phyloP scores from a whole-genome alignment of 192 early-diverging fungal genomes.

The Umbelopsis sp. region DNA sequence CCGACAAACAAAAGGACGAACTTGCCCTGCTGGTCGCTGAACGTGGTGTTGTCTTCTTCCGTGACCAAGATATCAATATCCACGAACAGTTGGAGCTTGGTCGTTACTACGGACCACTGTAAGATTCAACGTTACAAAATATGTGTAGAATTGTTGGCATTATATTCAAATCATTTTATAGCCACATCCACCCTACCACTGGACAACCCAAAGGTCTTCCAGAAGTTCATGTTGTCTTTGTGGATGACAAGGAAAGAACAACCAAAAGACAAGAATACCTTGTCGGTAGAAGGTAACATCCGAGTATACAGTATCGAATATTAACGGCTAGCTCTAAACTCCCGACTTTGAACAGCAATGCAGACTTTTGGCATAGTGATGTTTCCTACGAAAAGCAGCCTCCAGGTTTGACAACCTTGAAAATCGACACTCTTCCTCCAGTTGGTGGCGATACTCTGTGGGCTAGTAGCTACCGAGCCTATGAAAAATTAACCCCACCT shows the following conservation, averaged over 20 bases:
- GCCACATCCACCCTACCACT: slow-evolving; percentile 30
- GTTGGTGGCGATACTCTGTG: slow-evolving; percentile 40
- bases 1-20: slow-evolving; percentile 62
- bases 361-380: slow-evolving; percentile 52
- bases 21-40: slow-evolving; percentile 65
- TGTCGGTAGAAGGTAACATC: slow-evolving; percentile 27
- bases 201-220: slow-evolving; percentile 31
- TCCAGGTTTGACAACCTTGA: slow-evolving; percentile 54
- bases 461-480: slow-evolving; percentile 32
- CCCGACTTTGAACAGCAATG: neutral
- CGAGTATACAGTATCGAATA: slow-evolving; percentile 29
- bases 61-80: slow-evolving; percentile 63
- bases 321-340: no score
- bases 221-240: slow-evolving; percentile 22
- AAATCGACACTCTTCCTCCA: slow-evolving; percentile 49
- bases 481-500: slow-evolving; percentile 31
- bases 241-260: slow-evolving; percentile 11
- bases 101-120: slow-evolving; percentile 44
- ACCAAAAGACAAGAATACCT: slow-evolving; percentile 46
- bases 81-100: slow-evolving; percentile 61
- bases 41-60: slow-evolving; percentile 70
- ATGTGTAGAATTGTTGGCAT: slow-evolving; percentile 19
- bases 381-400: slow-evolving; percentile 61
- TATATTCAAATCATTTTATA: neutral
- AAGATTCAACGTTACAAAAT: neutral